These are phyloP conservation scores for Sclerotinia nivalis DNA, from an alignment of 2,329 filamentous ascomycete species.

Conservation along the genomic window DNA sequence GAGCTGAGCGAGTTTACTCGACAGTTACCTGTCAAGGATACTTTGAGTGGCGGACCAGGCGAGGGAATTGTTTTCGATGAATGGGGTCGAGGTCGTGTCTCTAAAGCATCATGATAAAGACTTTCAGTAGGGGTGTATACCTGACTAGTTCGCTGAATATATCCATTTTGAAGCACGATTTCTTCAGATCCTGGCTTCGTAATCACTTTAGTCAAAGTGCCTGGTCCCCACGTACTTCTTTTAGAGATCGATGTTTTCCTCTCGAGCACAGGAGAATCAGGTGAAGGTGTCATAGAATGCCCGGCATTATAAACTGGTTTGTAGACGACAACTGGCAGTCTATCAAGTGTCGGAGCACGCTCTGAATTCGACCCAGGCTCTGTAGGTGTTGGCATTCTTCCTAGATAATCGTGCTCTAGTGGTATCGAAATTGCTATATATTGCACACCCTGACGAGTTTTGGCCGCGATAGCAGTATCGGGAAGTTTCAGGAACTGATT, in stretches of 20 bases:
- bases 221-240: constrained; percentile 7
- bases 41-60: not conserved
- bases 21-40: not conserved
- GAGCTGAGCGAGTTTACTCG: constrained; percentile 13
- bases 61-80: not conserved
- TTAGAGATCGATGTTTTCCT: not conserved
- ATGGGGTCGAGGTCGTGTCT: not conserved
- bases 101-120: not conserved
- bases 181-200: constrained; percentile 23
- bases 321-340: not conserved
- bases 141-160: constrained; percentile 20
- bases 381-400: constrained; percentile 13
- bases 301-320: constrained; percentile 44
- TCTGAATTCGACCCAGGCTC: constrained; percentile 25
- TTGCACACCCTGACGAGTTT: constrained; percentile 53
- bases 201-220: constrained; percentile 4
- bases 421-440: constrained; percentile 65
- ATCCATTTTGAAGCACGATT: constrained; percentile 25
- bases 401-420: constrained; percentile 50
- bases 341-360: constrained; percentile 36
- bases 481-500: constrained; percentile 48
- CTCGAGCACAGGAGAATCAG: not conserved
- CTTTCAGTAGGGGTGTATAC: constrained; percentile 1
- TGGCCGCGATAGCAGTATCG: constrained; percentile 57
- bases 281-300: constrained; percentile 36